phyloP scores from a whole-genome alignment of 2,329 filamentous ascomycete genomes.

The Drechslerella stenobrocha region DNA sequence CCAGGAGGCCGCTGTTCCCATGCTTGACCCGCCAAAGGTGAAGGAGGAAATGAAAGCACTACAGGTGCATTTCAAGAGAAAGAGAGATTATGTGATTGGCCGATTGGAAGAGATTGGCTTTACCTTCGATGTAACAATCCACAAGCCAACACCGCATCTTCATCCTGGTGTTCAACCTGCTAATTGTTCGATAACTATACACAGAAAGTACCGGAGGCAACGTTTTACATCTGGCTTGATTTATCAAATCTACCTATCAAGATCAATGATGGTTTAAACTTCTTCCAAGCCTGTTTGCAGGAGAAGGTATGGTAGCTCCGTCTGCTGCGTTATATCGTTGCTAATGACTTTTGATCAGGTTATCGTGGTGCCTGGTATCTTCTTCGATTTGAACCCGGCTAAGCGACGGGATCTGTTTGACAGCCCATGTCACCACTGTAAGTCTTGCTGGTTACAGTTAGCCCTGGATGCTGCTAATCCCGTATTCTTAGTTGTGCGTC shows the following conservation, averaged over 20 bases:
- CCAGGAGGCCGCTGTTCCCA: conserved; percentile 87
- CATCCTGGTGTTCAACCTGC: not conserved
- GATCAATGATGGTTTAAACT: conserved; percentile 91
- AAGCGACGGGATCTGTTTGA: conserved; percentile 90
- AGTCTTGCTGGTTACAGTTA: not conserved
- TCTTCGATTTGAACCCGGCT: conserved; percentile 93
- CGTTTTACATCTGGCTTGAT: conserved; percentile 87
- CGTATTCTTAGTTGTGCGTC: conserved; percentile 66
- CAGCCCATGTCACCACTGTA: conserved; percentile 62
- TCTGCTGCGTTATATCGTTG: no score
- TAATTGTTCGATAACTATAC: not conserved
- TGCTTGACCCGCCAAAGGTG: conserved; percentile 86
- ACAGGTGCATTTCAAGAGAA: conserved; percentile 85
- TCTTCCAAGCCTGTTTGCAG: conserved; percentile 89
- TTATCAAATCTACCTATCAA: conserved; percentile 67
- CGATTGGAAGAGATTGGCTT: conserved; percentile 86
- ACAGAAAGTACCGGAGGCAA: conserved; percentile 77
- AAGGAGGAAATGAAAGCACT: conserved; percentile 84
- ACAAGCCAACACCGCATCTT: not conserved
- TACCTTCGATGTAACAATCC: conserved; percentile 63
- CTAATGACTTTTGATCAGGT: conserved; percentile 58
- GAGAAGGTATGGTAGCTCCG: conserved; percentile 64
- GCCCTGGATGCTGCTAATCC: not conserved
- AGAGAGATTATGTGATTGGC: conserved; percentile 85
- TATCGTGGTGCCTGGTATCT: conserved; percentile 95